A percentile compares a stretch with the other conserved stretches of the same genome.
Evolutionary conservation across 2,329 filamentous ascomycete genomes (phyloP).

Genomic region (Epichloe sp.): DNA sequence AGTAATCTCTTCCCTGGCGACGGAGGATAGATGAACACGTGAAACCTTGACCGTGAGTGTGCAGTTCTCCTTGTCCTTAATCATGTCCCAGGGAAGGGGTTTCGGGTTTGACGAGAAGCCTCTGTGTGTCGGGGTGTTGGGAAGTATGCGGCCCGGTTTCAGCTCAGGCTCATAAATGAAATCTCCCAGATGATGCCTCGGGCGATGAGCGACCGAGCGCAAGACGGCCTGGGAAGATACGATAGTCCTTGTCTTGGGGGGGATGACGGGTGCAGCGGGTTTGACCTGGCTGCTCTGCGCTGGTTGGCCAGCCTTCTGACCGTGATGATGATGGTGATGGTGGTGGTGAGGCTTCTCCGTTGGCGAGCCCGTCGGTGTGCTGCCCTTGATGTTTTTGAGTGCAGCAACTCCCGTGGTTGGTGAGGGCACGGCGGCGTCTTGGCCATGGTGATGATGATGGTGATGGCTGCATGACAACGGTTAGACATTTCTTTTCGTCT

Average conservation of each 20-base stretch:
- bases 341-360: constrained; percentile 25
- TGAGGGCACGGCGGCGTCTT: constrained; percentile 32
- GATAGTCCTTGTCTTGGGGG: constrained; percentile 51
- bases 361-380: constrained; percentile 31
- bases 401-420: constrained; percentile 28
- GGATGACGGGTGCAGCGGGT: constrained; percentile 18
- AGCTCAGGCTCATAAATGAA: constrained; percentile 66
- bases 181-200: constrained; percentile 71
- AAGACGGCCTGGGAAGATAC: constrained; percentile 59
- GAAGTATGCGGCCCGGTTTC: constrained; percentile 34
- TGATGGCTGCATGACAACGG: constrained; percentile 26
- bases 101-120: constrained; percentile 46
- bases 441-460: constrained; percentile 44
- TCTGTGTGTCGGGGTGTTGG: constrained; percentile 24
- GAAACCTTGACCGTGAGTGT: constrained; percentile 82
- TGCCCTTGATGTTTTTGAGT: constrained; percentile 37
- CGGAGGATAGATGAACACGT: constrained; percentile 56
- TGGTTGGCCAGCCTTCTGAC: constrained; percentile 19
- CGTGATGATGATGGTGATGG: constrained; percentile 37
- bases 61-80: constrained; percentile 70
- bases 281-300: constrained; percentile 14
- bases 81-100: constrained; percentile 61
- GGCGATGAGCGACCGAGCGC: constrained; percentile 54
- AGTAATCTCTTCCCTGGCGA: constrained; percentile 72
- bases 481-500: constrained; percentile 8